Base-by-base conservation (phyloP, 1,284 basidiomycete species). In the Heliocybe sulcata region DNA sequence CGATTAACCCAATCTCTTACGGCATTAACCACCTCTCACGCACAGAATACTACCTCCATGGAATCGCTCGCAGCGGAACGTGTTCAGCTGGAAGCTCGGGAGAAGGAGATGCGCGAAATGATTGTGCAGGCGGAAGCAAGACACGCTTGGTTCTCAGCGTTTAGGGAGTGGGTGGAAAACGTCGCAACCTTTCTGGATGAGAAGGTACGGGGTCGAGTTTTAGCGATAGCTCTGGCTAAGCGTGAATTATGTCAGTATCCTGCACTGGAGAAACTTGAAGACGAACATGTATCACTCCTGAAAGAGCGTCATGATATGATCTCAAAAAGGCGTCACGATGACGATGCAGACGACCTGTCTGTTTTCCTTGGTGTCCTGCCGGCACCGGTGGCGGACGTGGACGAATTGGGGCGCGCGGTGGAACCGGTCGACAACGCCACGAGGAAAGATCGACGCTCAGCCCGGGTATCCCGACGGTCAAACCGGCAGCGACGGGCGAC, bases 181-280 rank as follows among this genome's bases (percentile, higher is more conserved):
- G 81, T 97, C 3, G 94, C 92, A 1, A 79, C 79, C 2, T 97
- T 98, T 67, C 73, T 98, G 35, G 94, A 96, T 64, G 92, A 94
- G 68, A 98, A 98, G 83, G 92, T 92, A 45, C 3, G 63, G 16
- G 52, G 22, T 55, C 26, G 55, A 27, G 14, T 6, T 25, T 25
- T 11, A 45, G 31, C 31, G 23, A 52, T 51, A 14, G 54, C 62
- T 19, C n/a, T 51, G 51, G 52, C 22, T 49, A 8, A 25, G 3
- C 9, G 25, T 42, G 16, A 42, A 6, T 6, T 20, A 6, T 3
- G n/a, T 57, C n/a, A 94, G 92, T 93, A 85, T 64, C 92, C 94
- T 1, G 72, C 75, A 53, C 74, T 98, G 16, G 93, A 96, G 66
- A 83, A 81, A 55, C 80, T 96, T n/a, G 94, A 97, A 67, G 80